A percentile compares a stretch with the other conserved stretches of the same genome.
Evolutionary conservation across 495 filamentous ascomycete species (phyloP).

Genomic region (Penicillium simplicissimum): DNA sequence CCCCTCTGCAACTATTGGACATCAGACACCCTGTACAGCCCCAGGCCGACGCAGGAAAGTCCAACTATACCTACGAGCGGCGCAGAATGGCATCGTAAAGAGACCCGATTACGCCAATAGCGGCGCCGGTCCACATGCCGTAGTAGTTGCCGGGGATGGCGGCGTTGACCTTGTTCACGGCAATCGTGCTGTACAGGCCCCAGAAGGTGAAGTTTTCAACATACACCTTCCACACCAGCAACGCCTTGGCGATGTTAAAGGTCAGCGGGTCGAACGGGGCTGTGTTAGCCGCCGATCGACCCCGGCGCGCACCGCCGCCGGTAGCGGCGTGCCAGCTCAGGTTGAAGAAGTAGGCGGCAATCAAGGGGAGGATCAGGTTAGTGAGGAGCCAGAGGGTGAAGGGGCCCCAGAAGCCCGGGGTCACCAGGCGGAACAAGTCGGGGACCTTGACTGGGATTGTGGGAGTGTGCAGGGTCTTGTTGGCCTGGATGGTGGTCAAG

Average conservation of each 20-base stretch:
- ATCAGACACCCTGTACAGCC: conserved; percentile 24
- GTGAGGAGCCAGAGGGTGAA: conserved; percentile 77
- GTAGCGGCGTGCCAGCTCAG: conserved; percentile 54
- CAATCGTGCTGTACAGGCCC: conserved; percentile 56
- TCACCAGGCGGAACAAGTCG: conserved; percentile 80
- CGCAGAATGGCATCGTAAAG: conserved; percentile 83
- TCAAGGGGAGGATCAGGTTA: conserved; percentile 64
- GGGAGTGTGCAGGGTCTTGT: conserved; percentile 42
- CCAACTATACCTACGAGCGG: conserved; percentile 51
- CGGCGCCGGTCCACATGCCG: conserved; percentile 70
- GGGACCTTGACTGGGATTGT: conserved; percentile 65
- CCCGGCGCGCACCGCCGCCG: conserved; percentile 30
- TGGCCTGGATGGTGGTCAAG: conserved; percentile 66
- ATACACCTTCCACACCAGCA: conserved; percentile 78
- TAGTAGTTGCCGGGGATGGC: conserved; percentile 70
- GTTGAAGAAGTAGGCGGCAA: conserved; percentile 86
- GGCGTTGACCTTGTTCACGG: conserved; percentile 60
- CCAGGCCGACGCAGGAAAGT: conserved; percentile 17
- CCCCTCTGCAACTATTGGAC: conserved; percentile 9
- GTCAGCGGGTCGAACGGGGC: conserved; percentile 77
- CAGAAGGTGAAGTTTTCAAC: conserved; percentile 66
- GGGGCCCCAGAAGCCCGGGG: conserved; percentile 77
- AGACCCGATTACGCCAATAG: conserved; percentile 66
- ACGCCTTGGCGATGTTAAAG: conserved; percentile 83
- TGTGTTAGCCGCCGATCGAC: conserved; percentile 24